Percentiles rank a stretch among this genome's conserved stretches.
Evolutionary conservation across 352 stramenopile species (phyloP).

Genomic region (Pythium sukuiense): DNA sequence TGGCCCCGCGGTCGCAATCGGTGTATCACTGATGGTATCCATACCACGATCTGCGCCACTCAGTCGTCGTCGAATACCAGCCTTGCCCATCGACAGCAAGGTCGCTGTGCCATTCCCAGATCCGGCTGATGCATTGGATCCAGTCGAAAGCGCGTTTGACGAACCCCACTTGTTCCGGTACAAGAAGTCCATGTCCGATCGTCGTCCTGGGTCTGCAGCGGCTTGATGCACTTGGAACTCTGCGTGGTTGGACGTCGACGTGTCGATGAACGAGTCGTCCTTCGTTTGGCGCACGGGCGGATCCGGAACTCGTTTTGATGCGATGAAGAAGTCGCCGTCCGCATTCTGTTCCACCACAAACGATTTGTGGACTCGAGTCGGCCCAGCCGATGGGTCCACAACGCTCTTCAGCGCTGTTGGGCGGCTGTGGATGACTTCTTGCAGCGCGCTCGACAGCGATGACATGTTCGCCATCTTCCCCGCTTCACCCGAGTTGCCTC

Average conservation of each 20-base stretch:
- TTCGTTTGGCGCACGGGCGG: constrained; percentile 11
- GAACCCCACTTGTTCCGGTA: constrained; percentile 12
- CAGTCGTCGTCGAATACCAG: constrained; percentile 18
- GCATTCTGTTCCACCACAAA: constrained; percentile 32
- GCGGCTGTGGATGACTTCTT: constrained; percentile 29
- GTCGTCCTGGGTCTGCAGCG: neutral
- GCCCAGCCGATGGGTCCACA: constrained; percentile 11
- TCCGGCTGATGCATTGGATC: neutral
- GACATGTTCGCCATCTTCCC: constrained; percentile 13
- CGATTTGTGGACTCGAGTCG: constrained; percentile 8
- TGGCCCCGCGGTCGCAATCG: constrained; percentile 13
- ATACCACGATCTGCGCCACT: constrained; percentile 16
- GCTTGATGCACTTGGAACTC: constrained; percentile 12
- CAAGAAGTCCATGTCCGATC: constrained; percentile 26
- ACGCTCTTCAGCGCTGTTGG: constrained; percentile 21
- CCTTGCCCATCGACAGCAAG: constrained; percentile 25
- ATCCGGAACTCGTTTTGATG: constrained; percentile 22
- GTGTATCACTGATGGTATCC: constrained; percentile 14
- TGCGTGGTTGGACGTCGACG: constrained; percentile 1
- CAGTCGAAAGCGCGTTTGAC: neutral
- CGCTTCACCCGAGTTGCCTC: neutral
- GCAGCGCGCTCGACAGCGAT: constrained; percentile 30
- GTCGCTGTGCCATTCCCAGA: constrained; percentile 3
- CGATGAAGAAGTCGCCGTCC: constrained; percentile 28
- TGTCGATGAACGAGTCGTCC: constrained; percentile 30